Evolutionary conservation across 768 basidiomycete species (phyloP).

Genomic region (Nidularia pulvinata): DNA sequence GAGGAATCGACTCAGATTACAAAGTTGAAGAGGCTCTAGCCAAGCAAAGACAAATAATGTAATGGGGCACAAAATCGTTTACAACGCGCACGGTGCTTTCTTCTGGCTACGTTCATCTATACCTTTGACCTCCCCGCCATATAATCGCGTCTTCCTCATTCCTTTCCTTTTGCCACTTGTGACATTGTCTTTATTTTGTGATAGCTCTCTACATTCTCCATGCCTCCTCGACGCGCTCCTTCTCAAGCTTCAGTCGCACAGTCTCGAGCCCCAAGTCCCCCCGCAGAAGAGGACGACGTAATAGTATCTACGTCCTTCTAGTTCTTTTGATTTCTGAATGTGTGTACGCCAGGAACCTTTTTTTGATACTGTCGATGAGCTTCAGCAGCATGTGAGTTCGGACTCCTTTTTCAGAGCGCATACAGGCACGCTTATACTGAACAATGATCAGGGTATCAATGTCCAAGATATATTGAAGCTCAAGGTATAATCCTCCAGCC

Average conservation of each 20-base stretch:
- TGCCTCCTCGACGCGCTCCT: slow-evolving; percentile 54
- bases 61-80: no score
- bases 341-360: slow-evolving; percentile 43
- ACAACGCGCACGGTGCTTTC: neutral
- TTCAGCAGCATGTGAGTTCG: slow-evolving; percentile 70
- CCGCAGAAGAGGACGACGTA: slow-evolving; percentile 41
- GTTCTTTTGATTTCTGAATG: neutral
- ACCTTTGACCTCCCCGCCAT: neutral
- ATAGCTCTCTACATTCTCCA: slow-evolving; percentile 9
- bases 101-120: no score
- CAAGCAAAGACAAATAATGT: neutral
- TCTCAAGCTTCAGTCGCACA: slow-evolving; percentile 42
- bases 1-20: neutral
- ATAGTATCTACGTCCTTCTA: neutral
- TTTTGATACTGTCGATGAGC: slow-evolving; percentile 83
- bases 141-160: no score
- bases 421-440: slow-evolving; percentile 8
- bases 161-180: neutral
- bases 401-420: slow-evolving; percentile 3
- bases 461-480: slow-evolving; percentile 95
- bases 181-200: no score
- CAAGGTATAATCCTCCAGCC: slow-evolving; percentile 46
- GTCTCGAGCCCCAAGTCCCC: slow-evolving; percentile 50
- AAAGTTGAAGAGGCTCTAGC: neutral
- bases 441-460: slow-evolving; percentile 75